Evolutionary conservation across 1,139 yeast genomes (phyloP).

Genomic region (Pichia sp.): DNA sequence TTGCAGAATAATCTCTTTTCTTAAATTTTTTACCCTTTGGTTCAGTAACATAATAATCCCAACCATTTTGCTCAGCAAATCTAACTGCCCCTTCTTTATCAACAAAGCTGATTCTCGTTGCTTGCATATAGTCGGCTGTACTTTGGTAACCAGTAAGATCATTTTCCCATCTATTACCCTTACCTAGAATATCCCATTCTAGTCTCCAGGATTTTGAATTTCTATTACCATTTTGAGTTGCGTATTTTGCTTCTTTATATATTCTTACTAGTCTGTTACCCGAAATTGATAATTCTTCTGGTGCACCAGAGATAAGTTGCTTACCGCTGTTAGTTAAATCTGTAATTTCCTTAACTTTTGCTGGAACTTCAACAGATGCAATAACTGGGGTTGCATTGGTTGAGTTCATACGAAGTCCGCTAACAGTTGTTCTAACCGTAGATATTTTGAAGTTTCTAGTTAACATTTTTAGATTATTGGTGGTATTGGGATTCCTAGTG

Average conservation of each 20-base stretch:
- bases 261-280: conserved; percentile 69
- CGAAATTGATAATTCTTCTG: conserved; percentile 44
- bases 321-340: conserved; percentile 34
- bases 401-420: conserved; percentile 10
- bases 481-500: neutral
- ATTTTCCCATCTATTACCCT: conserved; percentile 85
- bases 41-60: conserved; percentile 80
- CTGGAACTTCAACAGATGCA: conserved; percentile 16
- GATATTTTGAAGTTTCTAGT: conserved; percentile 6
- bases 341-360: conserved; percentile 17
- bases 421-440: neutral
- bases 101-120: conserved; percentile 70
- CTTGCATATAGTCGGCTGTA: conserved; percentile 81
- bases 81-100: conserved; percentile 70
- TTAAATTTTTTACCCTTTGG: conserved; percentile 70
- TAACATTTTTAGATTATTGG: conserved; percentile 6
- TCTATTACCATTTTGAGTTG: conserved; percentile 67
- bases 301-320: conserved; percentile 77
- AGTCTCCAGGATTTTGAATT: conserved; percentile 61
- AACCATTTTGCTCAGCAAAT: conserved; percentile 80
- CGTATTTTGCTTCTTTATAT: conserved; percentile 69
- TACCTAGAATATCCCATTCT: conserved; percentile 78
- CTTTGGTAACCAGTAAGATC: conserved; percentile 84
- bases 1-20: conserved; percentile 67
- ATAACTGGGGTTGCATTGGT: conserved; percentile 11